Percentiles rank a stretch among this genome's conserved stretches.
Conservation (phyloP, 1,284 basidiomycete species). For the Inonotus hispidus region DNA sequence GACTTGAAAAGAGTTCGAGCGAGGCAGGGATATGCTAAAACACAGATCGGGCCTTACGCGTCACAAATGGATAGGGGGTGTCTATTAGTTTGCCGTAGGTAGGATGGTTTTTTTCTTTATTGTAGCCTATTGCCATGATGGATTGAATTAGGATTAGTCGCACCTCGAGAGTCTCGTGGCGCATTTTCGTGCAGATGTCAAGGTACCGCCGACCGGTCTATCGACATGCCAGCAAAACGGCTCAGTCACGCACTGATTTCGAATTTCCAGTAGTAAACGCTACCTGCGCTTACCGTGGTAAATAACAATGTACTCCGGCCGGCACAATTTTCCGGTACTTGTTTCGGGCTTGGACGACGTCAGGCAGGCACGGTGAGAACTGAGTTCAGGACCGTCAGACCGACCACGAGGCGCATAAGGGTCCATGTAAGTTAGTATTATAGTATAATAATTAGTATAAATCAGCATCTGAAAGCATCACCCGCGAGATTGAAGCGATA, state of each 20-base stretch:
- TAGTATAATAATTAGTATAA: not conserved
- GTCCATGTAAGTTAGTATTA: not conserved
- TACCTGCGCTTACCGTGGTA: not conserved
- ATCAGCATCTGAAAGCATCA: conserved; percentile 1
- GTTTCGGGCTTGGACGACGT: not conserved
- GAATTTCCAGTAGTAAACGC: not conserved
- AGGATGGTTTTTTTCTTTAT: too few species aligned
- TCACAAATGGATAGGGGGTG: conserved; percentile 17
- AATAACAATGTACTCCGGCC: not conserved
- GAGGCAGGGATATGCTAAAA: conserved; percentile 12
- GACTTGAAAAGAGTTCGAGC: conserved; percentile 12
- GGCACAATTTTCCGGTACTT: not conserved
- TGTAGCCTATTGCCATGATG: conserved; percentile 1
- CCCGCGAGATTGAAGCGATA: not conserved
- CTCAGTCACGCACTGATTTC: not conserved
- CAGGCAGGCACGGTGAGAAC: conserved; percentile 3
- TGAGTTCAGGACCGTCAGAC: conserved; percentile 4
- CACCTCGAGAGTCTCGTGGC: conserved; percentile 14
- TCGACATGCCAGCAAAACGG: not conserved
- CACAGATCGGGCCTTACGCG: conserved; percentile 11
- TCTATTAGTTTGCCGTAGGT: conserved; percentile 13
- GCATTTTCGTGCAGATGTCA: conserved; percentile 13
- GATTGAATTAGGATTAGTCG: conserved; percentile 12
- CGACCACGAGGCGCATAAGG: not conserved
- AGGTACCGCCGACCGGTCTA: conserved; percentile 14